phyloP scores from a whole-genome alignment of 805 yeast genomes.

The Ogataea pignaliae region DNA sequence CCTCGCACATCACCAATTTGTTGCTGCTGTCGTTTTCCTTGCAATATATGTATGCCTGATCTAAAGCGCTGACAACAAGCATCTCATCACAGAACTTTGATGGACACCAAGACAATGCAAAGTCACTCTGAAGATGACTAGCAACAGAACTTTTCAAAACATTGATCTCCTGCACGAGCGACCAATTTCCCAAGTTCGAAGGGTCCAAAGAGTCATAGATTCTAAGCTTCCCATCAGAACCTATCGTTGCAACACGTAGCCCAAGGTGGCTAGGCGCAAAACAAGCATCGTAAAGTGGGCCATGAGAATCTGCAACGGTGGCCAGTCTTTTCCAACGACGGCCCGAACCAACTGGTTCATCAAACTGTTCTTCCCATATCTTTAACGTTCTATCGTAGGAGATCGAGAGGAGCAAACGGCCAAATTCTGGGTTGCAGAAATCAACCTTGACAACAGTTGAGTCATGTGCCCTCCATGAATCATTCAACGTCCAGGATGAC shows the following conservation, averaged over 20 bases:
- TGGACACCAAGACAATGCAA: slow-evolving; percentile 87
- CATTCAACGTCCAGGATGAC: slow-evolving; percentile 78
- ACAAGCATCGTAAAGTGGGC: slow-evolving; percentile 84
- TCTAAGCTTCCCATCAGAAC: slow-evolving; percentile 81
- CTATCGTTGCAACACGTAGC: slow-evolving; percentile 77
- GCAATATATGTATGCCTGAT: slow-evolving; percentile 76
- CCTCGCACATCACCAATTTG: slow-evolving; percentile 52
- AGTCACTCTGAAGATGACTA: slow-evolving; percentile 77
- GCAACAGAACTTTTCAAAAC: slow-evolving; percentile 70
- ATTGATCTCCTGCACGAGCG: slow-evolving; percentile 64
- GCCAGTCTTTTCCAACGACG: slow-evolving; percentile 75
- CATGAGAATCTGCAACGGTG: slow-evolving; percentile 79
- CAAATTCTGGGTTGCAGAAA: slow-evolving; percentile 95
- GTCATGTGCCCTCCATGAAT: slow-evolving; percentile 95
- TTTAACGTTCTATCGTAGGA: slow-evolving; percentile 87
- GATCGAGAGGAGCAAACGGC: slow-evolving; percentile 80
- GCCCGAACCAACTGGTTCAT: slow-evolving; percentile 72
- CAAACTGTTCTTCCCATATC: slow-evolving; percentile 86
- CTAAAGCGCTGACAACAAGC: slow-evolving; percentile 78
- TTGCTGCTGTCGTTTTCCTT: slow-evolving; percentile 42
- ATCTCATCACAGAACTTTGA: slow-evolving; percentile 78
- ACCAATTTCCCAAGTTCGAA: slow-evolving; percentile 81
- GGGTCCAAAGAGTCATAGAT: slow-evolving; percentile 89
- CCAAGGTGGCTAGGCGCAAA: slow-evolving; percentile 87
- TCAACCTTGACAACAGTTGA: slow-evolving; percentile 74